phyloP scores from a whole-genome alignment of 23 red algal species.

The Cyanidium caldarium region DNA sequence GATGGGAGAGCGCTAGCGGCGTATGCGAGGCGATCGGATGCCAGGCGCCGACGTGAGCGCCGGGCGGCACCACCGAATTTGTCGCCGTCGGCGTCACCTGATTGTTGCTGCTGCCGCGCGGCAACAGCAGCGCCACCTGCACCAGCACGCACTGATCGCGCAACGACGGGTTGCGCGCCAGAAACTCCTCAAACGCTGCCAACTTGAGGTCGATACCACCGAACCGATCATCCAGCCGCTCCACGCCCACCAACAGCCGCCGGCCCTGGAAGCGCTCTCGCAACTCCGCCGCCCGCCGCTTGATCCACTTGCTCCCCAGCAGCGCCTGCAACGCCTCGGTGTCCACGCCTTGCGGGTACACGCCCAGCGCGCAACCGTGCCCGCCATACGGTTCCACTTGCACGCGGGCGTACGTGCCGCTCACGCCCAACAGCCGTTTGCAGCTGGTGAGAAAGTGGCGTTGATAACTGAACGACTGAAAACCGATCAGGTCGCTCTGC shows the following conservation, averaged over 20 bases:
- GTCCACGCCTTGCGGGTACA: slow-evolving; percentile 69
- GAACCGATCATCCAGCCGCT: slow-evolving; percentile 77
- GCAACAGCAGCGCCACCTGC: slow-evolving; percentile 23
- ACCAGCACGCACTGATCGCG: slow-evolving; percentile 33
- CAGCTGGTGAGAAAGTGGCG: slow-evolving; percentile 48
- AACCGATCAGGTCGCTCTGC: slow-evolving; percentile 55
- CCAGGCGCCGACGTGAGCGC: too few relatives aligned
- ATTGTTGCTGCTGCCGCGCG: too few relatives aligned
- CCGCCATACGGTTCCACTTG: slow-evolving; percentile 24
- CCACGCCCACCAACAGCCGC: slow-evolving; percentile 55
- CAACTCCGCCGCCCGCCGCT: slow-evolving; percentile 35
- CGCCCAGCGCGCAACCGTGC: slow-evolving; percentile 47
- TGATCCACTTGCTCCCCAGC: slow-evolving; percentile 25
- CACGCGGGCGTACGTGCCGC: slow-evolving; percentile 45
- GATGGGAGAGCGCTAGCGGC: too few relatives aligned
- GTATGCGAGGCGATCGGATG: too few relatives aligned
- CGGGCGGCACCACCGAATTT: too few relatives aligned
- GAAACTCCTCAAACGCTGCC: slow-evolving; percentile 69
- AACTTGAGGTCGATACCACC: slow-evolving; percentile 59
- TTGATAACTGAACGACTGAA: slow-evolving; percentile 47
- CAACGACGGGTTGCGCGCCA: slow-evolving; percentile 29
- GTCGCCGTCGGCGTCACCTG: too few relatives aligned
- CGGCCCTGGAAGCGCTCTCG: slow-evolving; percentile 37
- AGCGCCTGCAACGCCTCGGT: slow-evolving; percentile 16
- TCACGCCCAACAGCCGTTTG: slow-evolving; percentile 38